Evolutionary conservation across 805 yeast genomes (phyloP), one percentile per base, ranked within the genome.

Genomic region (Pichia insulana): DNA sequence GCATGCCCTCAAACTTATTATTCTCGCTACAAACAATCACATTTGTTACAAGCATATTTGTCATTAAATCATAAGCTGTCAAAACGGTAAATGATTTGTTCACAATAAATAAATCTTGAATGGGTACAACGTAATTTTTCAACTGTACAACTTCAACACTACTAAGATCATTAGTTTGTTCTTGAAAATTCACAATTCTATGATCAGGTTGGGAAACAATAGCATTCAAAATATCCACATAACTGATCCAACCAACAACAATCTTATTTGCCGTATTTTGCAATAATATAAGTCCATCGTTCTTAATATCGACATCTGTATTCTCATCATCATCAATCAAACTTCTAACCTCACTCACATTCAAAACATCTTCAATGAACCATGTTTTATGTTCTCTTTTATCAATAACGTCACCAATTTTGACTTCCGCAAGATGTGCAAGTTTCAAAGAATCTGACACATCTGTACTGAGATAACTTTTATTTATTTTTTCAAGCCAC

Each of bases 391-490:
- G 40, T 15, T 38, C 27, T 13, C 31, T 35, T 22, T 39, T 17
- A 15, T 26, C 37, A 5, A 43, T 19, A 4, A 34, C 34, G 10
- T 39, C 38, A 9, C 19, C 30, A n/a, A 43, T 31, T 31, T 19
- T 20, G 19, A 43, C 16, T 20, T 43, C 40, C 7, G 78, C 70
- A 11, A 73, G 49, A 7, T 70, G 62, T 1, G 64, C 59, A 10
- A 50, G 51, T 8, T 43, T 38, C 16, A 54, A 43, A 2, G 53
- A 44, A 30, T 59, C 63, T 19, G 65, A 69, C 10, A 65, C 53
- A 26, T 68, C 66, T 26, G 69, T 61, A 20, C 55, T 57, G 20
- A 75, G 52, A 41, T 65, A 71, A 1, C 75, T 74, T 39, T 69
- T 67, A 8, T 62, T 60, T 9, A 46, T 41, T 32, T 62, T 59